Conservation (phyloP, 2,329 filamentous ascomycete genomes). For the Hymenoscyphus infarciens region DNA sequence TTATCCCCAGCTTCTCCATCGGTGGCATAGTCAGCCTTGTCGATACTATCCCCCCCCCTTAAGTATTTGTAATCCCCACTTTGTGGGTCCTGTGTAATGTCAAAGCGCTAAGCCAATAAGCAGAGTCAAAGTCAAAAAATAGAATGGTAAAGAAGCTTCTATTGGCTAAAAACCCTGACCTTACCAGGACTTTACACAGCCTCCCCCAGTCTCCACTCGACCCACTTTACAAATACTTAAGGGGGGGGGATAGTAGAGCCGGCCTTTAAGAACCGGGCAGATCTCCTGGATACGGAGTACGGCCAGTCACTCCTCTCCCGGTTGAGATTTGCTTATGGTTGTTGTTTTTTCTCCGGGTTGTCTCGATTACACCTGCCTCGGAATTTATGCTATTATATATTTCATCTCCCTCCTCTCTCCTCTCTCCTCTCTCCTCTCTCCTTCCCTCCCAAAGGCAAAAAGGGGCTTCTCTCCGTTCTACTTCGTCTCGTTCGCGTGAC, state of each 20-base stretch:
- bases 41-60: too few species aligned
- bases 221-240: too few species aligned
- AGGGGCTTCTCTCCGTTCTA: not conserved
- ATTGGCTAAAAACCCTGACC: too few species aligned
- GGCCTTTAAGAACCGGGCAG: constrained; percentile 4
- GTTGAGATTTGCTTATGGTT: not conserved
- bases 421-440: too few species aligned
- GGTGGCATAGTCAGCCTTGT: not conserved
- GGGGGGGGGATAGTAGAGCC: too few species aligned
- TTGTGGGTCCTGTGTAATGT: too few species aligned
- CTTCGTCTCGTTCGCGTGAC: not conserved
- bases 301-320: not conserved
- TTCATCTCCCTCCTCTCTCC: not conserved
- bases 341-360: not conserved
- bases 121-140: too few species aligned
- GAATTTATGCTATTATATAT: not conserved
- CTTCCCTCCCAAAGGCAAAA: not conserved
- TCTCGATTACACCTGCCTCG: not conserved
- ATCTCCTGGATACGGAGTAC: not conserved
- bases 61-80: too few species aligned
- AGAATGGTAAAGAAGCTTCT: too few species aligned
- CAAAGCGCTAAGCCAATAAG: too few species aligned
- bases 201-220: too few species aligned
- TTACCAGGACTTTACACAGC: too few species aligned
- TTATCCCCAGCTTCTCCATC: constrained; percentile 2